Percentiles rank a stretch among this genome's conserved stretches.
phyloP scores from a whole-genome alignment of 805 yeast genomes.

The Nakazawaea ernobii region DNA sequence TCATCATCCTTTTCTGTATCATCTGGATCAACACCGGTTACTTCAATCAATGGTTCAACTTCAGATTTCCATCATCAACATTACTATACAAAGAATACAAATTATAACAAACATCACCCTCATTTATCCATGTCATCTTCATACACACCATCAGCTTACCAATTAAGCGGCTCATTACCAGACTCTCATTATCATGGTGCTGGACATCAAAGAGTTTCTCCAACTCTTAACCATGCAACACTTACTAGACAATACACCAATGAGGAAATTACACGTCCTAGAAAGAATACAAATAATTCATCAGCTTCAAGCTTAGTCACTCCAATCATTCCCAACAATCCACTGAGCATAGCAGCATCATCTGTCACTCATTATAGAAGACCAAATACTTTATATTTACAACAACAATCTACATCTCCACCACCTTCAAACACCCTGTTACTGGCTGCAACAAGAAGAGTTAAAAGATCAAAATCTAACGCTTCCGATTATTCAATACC shows the following conservation, averaged over 20 bases:
- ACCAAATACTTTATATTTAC: neutral
- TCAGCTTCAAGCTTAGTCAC: neutral
- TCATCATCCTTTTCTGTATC: conserved; percentile 15
- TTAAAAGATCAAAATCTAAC: conserved; percentile 12
- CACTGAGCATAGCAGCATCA: neutral
- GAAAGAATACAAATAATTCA: conserved; percentile 5
- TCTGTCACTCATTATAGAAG: neutral
- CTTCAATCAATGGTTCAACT: neutral
- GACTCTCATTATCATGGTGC: conserved; percentile 11
- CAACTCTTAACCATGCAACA: conserved; percentile 6
- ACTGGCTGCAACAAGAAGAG: conserved; percentile 1
- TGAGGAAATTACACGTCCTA: neutral
- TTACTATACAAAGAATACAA: conserved; percentile 5
- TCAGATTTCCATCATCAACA: conserved; percentile 11
- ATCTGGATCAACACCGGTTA: conserved; percentile 17
- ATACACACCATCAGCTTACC: conserved; percentile 18
- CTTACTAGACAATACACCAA: conserved; percentile 4
- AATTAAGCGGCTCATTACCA: conserved; percentile 22
- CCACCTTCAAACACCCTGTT: conserved; percentile 3
- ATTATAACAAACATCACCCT: conserved; percentile 6
- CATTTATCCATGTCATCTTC: conserved; percentile 15
- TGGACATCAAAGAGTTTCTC: conserved; percentile 6
- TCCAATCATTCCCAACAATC: neutral
- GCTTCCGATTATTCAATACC: conserved; percentile 7
- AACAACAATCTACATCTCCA: conserved; percentile 2